phyloP scores from a whole-genome alignment of 2,329 filamentous ascomycete genomes.

The Nothophoma quercina region DNA sequence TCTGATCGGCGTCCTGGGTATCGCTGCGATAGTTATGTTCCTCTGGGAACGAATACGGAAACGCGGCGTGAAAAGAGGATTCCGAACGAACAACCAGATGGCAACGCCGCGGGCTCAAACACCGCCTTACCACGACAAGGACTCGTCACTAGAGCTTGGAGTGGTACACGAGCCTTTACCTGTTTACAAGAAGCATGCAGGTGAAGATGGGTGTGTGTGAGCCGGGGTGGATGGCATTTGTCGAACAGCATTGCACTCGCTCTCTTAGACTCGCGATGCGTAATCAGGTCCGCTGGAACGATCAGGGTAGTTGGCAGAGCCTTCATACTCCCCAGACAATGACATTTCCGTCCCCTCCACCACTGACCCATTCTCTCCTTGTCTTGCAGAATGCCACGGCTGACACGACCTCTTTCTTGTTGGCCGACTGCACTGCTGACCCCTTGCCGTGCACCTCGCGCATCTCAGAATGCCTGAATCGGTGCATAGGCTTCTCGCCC shows the following conservation, averaged over 20 bases:
- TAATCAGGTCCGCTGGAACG: neutral
- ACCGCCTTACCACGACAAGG: neutral
- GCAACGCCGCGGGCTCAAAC: neutral
- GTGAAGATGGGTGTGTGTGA: neutral
- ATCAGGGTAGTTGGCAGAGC: neutral
- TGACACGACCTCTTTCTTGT: slow-evolving; percentile 57
- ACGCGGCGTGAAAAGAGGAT: slow-evolving; percentile 10
- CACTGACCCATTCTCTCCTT: slow-evolving; percentile 58
- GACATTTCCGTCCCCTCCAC: slow-evolving; percentile 57
- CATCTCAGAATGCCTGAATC: slow-evolving; percentile 58
- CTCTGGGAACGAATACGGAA: slow-evolving; percentile 6
- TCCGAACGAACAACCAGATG: neutral
- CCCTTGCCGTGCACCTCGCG: slow-evolving; percentile 32
- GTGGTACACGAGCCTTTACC: slow-evolving; percentile 20
- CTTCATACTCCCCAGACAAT: slow-evolving; percentile 44
- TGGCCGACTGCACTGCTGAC: slow-evolving; percentile 41
- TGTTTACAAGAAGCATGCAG: slow-evolving; percentile 14
- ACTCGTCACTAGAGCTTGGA: slow-evolving; percentile 16
- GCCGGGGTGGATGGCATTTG: neutral
- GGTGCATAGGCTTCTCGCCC: slow-evolving; percentile 71
- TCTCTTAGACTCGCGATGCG: too few relatives aligned
- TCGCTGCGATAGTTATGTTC: slow-evolving; percentile 2
- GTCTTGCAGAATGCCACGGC: slow-evolving; percentile 57
- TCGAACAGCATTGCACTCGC: too few relatives aligned
- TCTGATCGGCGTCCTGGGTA: slow-evolving; percentile 8